Base-by-base conservation (phyloP, 148 eudicot genomes). In the Arctostaphylos glauca region DNA sequence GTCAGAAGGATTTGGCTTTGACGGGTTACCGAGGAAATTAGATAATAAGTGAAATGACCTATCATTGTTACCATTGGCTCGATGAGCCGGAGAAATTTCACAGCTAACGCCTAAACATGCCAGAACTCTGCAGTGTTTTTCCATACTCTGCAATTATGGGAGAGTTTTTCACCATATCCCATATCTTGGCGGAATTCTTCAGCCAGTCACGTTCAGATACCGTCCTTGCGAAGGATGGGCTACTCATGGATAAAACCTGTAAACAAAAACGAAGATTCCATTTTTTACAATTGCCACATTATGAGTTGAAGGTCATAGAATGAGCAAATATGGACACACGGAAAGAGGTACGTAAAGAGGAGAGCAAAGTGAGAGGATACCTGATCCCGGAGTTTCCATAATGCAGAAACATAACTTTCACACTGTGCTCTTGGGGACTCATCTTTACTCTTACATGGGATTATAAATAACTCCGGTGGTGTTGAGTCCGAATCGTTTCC, bases 141-240 rank as follows among this genome's bases (percentile, higher is more conserved):
- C 90, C 85, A 76, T 93, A 93, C 48, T 94, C 95, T 4, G 92
- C 85, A 84, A 94, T 88, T 43, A 88, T 80, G 2, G 95, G 77
- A 84, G 96, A 93, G 81, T 84, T 91, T 89, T 91, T 94, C 85
- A 94, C 88, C 80, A 90, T 82, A 6, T 94, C 98, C 98, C 98
- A 93, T 87, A 94, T 90, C 91, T 92, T 94, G 73, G 89, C 92
- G 67, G 95, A 91, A 81, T 90, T 94, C 91, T 94, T 94, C 83
- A 94, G 87, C 98, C 98, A 94, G 80, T 93, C 98, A 9, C 96
- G 88, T 83, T 93, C 98, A 44, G 98, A 91, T 38, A 93, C 89
- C 14, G 94, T 89, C 81, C 96, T 91, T 67, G 92, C 86, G 56
- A 94, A 94, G 3, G 92, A 84, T 14, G 95, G 91, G 67, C 88